phyloP scores from a whole-genome alignment of 106 monocot genomes.

The Dactylorhiza incarnata region DNA sequence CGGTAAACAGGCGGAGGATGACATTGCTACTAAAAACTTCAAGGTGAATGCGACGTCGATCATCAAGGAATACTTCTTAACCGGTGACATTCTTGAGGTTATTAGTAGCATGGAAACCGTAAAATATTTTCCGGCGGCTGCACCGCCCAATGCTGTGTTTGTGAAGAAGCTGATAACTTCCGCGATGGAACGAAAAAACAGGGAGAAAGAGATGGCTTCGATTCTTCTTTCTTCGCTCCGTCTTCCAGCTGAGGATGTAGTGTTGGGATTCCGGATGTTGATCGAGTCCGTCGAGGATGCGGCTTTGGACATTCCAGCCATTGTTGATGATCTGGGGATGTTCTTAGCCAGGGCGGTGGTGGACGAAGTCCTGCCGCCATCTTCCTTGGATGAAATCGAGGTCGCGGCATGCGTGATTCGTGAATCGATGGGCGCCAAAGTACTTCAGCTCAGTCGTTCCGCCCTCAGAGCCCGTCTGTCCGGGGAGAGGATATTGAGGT shows the following conservation, averaged over 20 bases:
- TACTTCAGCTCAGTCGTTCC: slow-evolving; percentile 31
- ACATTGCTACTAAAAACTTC: slow-evolving; percentile 19
- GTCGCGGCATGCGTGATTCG: slow-evolving; percentile 9
- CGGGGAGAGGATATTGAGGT: slow-evolving; percentile 64
- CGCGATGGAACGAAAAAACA: slow-evolving; percentile 70
- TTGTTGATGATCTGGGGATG: slow-evolving; percentile 51
- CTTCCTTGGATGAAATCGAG: slow-evolving; percentile 40
- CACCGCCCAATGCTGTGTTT: slow-evolving; percentile 36
- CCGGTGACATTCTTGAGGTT: slow-evolving; percentile 58
- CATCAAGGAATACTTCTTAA: slow-evolving; percentile 66
- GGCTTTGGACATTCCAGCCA: slow-evolving; percentile 48
- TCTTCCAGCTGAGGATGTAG: slow-evolving; percentile 46
- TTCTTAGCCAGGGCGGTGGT: slow-evolving; percentile 75
- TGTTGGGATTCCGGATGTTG: slow-evolving; percentile 42
- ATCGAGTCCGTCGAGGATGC: slow-evolving; percentile 56
- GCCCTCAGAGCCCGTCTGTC: slow-evolving; percentile 38
- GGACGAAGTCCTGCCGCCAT: slow-evolving; percentile 68
- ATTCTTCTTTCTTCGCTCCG: slow-evolving; percentile 41
- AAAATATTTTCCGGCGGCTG: slow-evolving; percentile 9
- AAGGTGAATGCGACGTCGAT: slow-evolving; percentile 29
- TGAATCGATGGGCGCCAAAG: slow-evolving; percentile 24
- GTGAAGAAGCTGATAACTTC: slow-evolving; percentile 57
- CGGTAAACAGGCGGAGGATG: slow-evolving; percentile 29
- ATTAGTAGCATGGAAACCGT: slow-evolving; percentile 31
- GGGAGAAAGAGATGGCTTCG: slow-evolving; percentile 79